phyloP scores from a whole-genome alignment of 176 grass and related monocot genomes.

The Oryza nivara region DNA sequence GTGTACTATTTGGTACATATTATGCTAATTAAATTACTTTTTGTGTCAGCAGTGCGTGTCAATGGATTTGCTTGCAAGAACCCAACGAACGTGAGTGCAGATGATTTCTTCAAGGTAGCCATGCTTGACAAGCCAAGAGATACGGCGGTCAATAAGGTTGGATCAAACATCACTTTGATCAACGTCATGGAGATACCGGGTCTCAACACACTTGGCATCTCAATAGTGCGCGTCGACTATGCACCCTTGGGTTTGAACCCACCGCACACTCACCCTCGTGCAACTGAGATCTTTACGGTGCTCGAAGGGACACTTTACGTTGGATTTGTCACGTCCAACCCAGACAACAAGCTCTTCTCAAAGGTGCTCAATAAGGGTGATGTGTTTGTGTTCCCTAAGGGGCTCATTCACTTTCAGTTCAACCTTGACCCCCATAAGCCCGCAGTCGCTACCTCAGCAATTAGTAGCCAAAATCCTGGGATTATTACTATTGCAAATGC shows the following conservation, averaged over 20 bases:
- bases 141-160: slow-evolving; percentile 22
- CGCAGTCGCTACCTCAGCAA: background rate
- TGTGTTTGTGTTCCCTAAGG: slow-evolving; percentile 44
- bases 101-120: slow-evolving; percentile 35
- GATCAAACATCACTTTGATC: slow-evolving; percentile 23
- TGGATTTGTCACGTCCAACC: too few relatives aligned
- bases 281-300: too few relatives aligned
- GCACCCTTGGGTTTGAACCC: too few relatives aligned
- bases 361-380: too few relatives aligned
- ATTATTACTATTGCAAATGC: slow-evolving; percentile 39
- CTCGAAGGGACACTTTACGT: too few relatives aligned
- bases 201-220: slow-evolving; percentile 31
- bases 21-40: too few relatives aligned
- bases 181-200: background rate
- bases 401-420: slow-evolving; percentile 49
- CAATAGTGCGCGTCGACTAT: background rate
- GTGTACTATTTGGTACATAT: too few relatives aligned
- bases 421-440: background rate
- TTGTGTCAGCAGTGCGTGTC: background rate
- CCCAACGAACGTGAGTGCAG: background rate
- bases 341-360: too few relatives aligned
- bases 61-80: slow-evolving; percentile 46
- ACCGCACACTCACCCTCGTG: too few relatives aligned
- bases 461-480: slow-evolving; percentile 49
- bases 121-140: slow-evolving; percentile 13